phyloP scores from a whole-genome alignment of 768 basidiomycete species.

The Amanita rimosa region DNA sequence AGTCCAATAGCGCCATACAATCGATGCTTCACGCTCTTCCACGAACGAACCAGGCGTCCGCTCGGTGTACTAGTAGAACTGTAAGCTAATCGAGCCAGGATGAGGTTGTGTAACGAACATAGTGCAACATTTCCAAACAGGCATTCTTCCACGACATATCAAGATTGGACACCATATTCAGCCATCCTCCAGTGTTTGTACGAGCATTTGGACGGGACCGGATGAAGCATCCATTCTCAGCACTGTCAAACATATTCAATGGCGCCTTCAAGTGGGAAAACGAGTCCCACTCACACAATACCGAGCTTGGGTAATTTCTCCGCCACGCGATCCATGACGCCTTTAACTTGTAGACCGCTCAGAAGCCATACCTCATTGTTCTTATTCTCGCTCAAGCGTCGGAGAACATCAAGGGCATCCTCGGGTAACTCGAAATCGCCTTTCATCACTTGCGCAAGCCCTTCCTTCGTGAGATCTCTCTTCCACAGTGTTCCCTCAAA shows the following conservation, averaged over 20 bases:
- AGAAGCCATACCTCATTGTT: constrained; percentile 76
- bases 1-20: constrained; percentile 83
- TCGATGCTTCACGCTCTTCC: constrained; percentile 72
- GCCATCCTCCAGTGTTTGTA: constrained; percentile 38
- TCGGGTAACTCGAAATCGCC: constrained; percentile 19
- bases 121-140: constrained; percentile 75
- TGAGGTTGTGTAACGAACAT: constrained; percentile 37
- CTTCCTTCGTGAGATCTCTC: constrained; percentile 38
- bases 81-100: neutral
- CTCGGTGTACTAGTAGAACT: constrained; percentile 61
- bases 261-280: neutral
- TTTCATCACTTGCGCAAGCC: constrained; percentile 26
- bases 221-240: constrained; percentile 85
- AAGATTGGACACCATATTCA: constrained; percentile 69
- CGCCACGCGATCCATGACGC: constrained; percentile 52
- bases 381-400: constrained; percentile 46
- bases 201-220: constrained; percentile 31
- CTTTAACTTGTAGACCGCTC: constrained; percentile 59
- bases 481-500: constrained; percentile 76
- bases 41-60: constrained; percentile 81
- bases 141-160: constrained; percentile 74
- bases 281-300: constrained; percentile 45
- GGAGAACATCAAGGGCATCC: constrained; percentile 37
- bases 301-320: constrained; percentile 56
- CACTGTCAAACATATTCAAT: constrained; percentile 25